These are phyloP conservation scores for Alternaria consortialis DNA, from an alignment of 2,329 filamentous ascomycete genomes.

Conservation along the genomic window DNA sequence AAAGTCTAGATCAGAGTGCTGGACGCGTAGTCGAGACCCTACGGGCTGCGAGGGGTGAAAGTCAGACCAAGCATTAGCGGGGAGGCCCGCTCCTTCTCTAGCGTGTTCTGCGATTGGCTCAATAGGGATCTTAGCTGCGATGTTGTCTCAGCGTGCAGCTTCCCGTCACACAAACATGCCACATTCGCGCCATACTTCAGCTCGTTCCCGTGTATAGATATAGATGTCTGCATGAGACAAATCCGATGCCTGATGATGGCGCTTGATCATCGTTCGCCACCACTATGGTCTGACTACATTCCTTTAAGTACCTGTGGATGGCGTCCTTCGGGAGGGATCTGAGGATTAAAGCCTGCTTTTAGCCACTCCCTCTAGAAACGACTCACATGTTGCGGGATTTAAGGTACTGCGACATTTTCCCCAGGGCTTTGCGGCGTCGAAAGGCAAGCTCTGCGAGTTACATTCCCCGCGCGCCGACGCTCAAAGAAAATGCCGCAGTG, in stretches of 20 bases:
- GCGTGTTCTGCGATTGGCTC: not conserved
- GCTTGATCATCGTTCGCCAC: not conserved
- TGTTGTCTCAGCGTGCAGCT: not conserved
- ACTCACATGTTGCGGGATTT: not conserved
- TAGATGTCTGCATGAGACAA: not conserved
- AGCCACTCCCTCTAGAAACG: not conserved
- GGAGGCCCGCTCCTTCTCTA: not conserved
- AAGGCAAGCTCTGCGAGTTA: not conserved
- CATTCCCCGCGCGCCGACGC: not conserved
- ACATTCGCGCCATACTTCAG: not conserved
- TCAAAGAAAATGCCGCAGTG: constrained; percentile 17
- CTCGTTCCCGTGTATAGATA: not conserved
- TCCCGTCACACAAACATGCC: constrained; percentile 1
- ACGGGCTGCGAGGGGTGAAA: not conserved
- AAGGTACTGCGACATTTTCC: not conserved
- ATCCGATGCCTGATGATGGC: not conserved
- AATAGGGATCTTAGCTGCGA: not conserved
- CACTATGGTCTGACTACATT: not conserved
- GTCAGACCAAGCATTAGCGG: constrained; percentile 9
- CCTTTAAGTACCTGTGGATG: not conserved
- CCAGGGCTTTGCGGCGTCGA: not conserved
- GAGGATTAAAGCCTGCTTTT: not conserved
- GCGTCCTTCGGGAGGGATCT: not conserved
- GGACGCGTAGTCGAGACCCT: not conserved
- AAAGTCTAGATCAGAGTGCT: not conserved